Percentiles rank a stretch among this genome's conserved stretches.
Conservation (phyloP, 2,329 filamentous ascomycete species). For the Diplodia seriata region DNA sequence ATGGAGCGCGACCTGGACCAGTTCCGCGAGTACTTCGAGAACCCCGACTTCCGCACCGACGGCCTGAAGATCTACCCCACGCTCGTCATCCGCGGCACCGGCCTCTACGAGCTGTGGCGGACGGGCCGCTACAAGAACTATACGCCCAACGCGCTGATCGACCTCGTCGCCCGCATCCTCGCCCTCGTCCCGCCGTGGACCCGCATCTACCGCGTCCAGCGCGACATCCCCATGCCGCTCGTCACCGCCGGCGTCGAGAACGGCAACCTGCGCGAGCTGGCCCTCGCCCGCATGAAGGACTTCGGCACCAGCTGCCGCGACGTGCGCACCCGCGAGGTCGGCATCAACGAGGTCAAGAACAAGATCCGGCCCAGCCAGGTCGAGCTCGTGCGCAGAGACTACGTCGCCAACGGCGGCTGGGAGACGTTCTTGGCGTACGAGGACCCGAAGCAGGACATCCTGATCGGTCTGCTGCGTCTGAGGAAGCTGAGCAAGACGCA, state of each 20-base stretch:
- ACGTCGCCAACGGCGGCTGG: slow-evolving; percentile 95
- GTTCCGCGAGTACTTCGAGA: slow-evolving; percentile 97
- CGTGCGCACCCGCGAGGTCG: slow-evolving; percentile 93
- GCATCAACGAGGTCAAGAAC: slow-evolving; percentile 98
- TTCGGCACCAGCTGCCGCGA: slow-evolving; percentile 97
- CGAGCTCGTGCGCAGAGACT: slow-evolving; percentile 92
- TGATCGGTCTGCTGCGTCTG: slow-evolving; percentile 87
- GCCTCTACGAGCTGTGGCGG: slow-evolving; percentile 95
- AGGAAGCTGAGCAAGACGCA: slow-evolving; percentile 91
- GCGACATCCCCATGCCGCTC: slow-evolving; percentile 99
- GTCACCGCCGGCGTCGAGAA: slow-evolving; percentile 99
- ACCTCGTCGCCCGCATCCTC: slow-evolving; percentile 94
- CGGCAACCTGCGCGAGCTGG: slow-evolving; percentile 91
- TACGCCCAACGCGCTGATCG: slow-evolving; percentile 94
- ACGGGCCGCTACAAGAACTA: slow-evolving; percentile 98
- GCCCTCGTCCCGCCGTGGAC: slow-evolving; percentile 97
- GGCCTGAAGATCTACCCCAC: slow-evolving; percentile 98
- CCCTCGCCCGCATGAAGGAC: slow-evolving; percentile 97
- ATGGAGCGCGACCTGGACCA: slow-evolving; percentile 98
- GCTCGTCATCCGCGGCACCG: slow-evolving; percentile 93
- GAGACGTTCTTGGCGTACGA: slow-evolving; percentile 98
- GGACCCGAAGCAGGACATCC: slow-evolving; percentile 96
- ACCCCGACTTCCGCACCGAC: slow-evolving; percentile 93
- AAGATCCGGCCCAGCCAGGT: slow-evolving; percentile 97
- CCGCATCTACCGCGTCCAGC: slow-evolving; percentile 95